Conservation (phyloP, 805 yeast species). For the Starmerella cellae region DNA sequence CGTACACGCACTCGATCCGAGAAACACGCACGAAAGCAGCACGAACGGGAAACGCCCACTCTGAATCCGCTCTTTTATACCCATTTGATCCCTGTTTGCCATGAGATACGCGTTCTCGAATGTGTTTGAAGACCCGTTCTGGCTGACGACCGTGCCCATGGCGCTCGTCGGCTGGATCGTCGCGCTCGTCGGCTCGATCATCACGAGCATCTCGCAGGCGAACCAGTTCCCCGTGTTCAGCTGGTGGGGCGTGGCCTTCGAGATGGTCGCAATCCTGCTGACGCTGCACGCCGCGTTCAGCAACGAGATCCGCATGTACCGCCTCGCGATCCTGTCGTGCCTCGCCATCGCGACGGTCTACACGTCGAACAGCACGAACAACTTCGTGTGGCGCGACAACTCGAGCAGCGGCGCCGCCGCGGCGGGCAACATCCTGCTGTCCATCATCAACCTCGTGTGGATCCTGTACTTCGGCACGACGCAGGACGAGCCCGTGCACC, state of each 20-base stretch:
- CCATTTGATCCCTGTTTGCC: no score
- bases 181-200: constrained; percentile 75
- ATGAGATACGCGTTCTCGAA: constrained; percentile 27
- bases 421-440: constrained; percentile 76
- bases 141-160: constrained; percentile 64
- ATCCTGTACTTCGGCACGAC: constrained; percentile 81
- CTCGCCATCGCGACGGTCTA: constrained; percentile 67
- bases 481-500: constrained; percentile 73
- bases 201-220: constrained; percentile 30
- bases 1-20: no score
- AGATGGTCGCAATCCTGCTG: constrained; percentile 47
- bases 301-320: constrained; percentile 58
- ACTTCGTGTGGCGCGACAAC: constrained; percentile 53
- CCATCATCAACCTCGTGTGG: constrained; percentile 77
- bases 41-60: no score
- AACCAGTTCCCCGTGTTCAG: constrained; percentile 62
- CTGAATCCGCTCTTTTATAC: no score
- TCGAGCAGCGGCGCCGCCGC: constrained; percentile 72
- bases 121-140: constrained; percentile 73
- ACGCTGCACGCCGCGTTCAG: constrained; percentile 40
- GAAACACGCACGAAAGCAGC: no score
- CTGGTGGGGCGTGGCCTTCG: constrained; percentile 93
- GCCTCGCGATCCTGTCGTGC: constrained; percentile 38
- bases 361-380: constrained; percentile 71
- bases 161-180: constrained; percentile 72